These are phyloP conservation scores for Canavalia gladiata DNA, from an alignment of 306 rosid species.

Conservation along the genomic window DNA sequence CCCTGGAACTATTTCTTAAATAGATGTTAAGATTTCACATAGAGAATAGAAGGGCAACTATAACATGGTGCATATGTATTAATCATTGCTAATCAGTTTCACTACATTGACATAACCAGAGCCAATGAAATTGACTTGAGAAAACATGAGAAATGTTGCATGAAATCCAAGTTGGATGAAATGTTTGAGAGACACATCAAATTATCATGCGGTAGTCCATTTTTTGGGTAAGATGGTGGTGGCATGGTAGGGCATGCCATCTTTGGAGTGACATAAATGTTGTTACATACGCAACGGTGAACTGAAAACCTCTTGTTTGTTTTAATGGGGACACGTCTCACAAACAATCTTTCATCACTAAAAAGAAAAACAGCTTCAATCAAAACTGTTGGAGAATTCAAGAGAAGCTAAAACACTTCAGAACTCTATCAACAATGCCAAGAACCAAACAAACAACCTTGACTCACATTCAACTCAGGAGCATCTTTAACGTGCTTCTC, in stretches of 20 bases:
- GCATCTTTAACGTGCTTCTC: too few species aligned
- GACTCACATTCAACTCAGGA: too few species aligned
- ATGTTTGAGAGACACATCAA: conserved; percentile 16
- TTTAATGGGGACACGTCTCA: conserved; percentile 12
- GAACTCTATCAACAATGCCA: too few species aligned
- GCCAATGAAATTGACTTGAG: not conserved
- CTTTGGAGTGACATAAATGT: conserved; percentile 25
- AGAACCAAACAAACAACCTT: too few species aligned
- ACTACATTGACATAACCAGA: conserved; percentile 5
- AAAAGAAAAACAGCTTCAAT: not conserved
- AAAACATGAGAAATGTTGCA: conserved; percentile 6
- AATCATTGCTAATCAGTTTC: conserved; percentile 1
- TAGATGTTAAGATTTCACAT: not conserved
- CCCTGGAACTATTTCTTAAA: not conserved
- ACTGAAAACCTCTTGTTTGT: not conserved
- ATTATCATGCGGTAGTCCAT: conserved; percentile 19
- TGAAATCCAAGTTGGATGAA: conserved; percentile 33
- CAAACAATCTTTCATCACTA: not conserved
- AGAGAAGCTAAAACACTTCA: too few species aligned
- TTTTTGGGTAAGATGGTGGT: conserved; percentile 34
- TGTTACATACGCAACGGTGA: not conserved
- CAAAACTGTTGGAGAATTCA: not conserved
- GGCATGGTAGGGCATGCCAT: conserved; percentile 33
- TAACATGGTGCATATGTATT: conserved; percentile 30
- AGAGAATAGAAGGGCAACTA: not conserved